Evolutionary conservation across 2,329 filamentous ascomycete genomes (phyloP).

Genomic region (Beauveria brongniartii): DNA sequence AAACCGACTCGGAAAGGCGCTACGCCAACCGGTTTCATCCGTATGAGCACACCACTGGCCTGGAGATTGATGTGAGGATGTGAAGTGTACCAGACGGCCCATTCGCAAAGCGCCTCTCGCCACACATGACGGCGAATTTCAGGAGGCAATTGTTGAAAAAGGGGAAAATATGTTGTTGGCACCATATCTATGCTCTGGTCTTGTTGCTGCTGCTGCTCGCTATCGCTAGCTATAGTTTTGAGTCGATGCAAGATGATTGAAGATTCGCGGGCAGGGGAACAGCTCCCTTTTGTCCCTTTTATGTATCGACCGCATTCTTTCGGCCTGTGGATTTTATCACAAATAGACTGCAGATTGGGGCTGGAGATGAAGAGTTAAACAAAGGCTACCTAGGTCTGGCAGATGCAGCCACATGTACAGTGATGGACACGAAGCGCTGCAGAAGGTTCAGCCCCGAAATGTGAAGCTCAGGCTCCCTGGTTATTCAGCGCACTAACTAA

Average conservation of each 20-base stretch:
- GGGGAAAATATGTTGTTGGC: neutral
- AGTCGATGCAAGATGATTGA: neutral
- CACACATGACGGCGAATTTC: constrained; percentile 4
- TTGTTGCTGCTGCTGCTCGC: neutral
- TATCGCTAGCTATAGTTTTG: neutral
- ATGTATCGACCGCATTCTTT: neutral
- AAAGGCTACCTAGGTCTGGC: neutral
- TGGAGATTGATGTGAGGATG: constrained; percentile 9
- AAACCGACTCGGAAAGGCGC: constrained; percentile 1
- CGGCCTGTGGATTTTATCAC: neutral
- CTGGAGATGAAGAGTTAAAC: neutral
- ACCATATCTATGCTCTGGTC: neutral
- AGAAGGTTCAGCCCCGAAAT: too few relatives aligned
- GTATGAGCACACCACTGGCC: constrained; percentile 1
- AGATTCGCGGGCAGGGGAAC: neutral
- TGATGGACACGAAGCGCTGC: neutral
- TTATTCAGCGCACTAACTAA: too few relatives aligned
- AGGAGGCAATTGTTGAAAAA: neutral
- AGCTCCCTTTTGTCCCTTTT: neutral
- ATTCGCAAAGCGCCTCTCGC: constrained; percentile 4
- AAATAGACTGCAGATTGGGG: neutral
- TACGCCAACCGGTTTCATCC: constrained; percentile 2
- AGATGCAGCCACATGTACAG: neutral
- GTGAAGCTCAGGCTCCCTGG: too few relatives aligned
- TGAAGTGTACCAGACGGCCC: constrained; percentile 8